These are phyloP conservation scores for Albizia julibrissin DNA, from an alignment of 306 rosid species.

Conservation along the genomic window DNA sequence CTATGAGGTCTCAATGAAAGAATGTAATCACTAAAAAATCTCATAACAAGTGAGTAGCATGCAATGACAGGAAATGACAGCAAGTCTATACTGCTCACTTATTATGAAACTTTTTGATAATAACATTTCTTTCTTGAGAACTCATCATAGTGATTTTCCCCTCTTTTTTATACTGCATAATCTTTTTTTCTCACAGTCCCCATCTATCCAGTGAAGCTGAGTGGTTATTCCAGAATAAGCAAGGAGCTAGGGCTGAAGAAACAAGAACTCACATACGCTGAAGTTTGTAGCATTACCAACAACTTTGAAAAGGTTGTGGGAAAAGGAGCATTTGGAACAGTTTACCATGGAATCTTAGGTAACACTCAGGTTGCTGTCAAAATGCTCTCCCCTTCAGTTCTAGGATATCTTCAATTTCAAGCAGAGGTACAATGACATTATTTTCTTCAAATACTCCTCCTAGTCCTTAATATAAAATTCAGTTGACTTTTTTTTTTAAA, in stretches of 20 bases:
- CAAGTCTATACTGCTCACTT: no score
- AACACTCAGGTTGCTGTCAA: conserved; percentile 57
- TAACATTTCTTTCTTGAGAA: no score
- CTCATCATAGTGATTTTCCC: no score
- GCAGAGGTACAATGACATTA: conserved; percentile 45
- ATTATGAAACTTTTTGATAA: no score
- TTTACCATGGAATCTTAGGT: conserved; percentile 45
- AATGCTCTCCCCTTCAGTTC: conserved; percentile 49
- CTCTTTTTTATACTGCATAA: not conserved
- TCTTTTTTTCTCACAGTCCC: conserved; percentile 13
- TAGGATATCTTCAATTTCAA: conserved; percentile 54
- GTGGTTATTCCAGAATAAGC: conserved; percentile 30
- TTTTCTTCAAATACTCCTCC: not conserved
- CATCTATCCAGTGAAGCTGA: not conserved
- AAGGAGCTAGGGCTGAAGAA: conserved; percentile 43
- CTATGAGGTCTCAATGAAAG: no score
- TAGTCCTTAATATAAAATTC: no score
- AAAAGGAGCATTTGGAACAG: conserved; percentile 57
- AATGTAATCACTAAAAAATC: no score
- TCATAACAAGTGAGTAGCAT: no score
- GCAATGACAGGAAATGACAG: no score
- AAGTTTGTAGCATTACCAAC: conserved; percentile 46
- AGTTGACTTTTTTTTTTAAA: no score
- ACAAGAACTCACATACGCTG: conserved; percentile 51
- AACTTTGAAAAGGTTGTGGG: conserved; percentile 50